Percentiles rank a stretch among this genome's conserved stretches.
Evolutionary conservation across 805 yeast genomes (phyloP).

Genomic region (Kregervanrija pseudodelftensis): DNA sequence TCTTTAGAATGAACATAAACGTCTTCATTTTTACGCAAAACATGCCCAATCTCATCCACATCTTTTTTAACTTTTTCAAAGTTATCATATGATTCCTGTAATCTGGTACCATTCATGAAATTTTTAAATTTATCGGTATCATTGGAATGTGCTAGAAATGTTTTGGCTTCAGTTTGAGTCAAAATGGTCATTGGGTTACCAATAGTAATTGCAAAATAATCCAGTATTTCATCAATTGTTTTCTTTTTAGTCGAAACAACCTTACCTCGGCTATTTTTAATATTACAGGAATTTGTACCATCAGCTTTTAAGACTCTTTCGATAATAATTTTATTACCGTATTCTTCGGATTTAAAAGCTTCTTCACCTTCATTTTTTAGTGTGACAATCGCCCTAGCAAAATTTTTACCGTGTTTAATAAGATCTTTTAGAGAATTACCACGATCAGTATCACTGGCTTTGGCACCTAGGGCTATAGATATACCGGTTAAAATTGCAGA

Average conservation of each 20-base stretch:
- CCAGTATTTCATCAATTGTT: conserved; percentile 61
- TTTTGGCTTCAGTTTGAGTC: conserved; percentile 90
- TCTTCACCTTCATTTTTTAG: conserved; percentile 61
- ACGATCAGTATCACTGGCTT: conserved; percentile 80
- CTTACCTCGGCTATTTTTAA: conserved; percentile 46
- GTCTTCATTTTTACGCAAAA: conserved; percentile 30
- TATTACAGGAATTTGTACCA: conserved; percentile 44
- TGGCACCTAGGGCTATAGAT: conserved; percentile 81
- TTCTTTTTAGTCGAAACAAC: conserved; percentile 53
- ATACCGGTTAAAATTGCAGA: conserved; percentile 84
- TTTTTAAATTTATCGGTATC: conserved; percentile 65
- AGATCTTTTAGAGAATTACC: conserved; percentile 64
- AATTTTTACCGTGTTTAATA: conserved; percentile 67
- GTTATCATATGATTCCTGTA: conserved; percentile 57
- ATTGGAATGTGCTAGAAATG: conserved; percentile 73
- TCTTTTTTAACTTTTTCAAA: conserved; percentile 35
- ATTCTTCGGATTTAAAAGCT: conserved; percentile 55
- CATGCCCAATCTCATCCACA: conserved; percentile 33
- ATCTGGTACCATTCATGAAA: conserved; percentile 75
- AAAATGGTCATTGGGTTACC: conserved; percentile 89
- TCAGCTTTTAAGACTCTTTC: conserved; percentile 58
- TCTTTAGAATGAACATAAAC: conserved; percentile 27
- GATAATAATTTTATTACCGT: conserved; percentile 61
- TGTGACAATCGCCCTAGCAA: conserved; percentile 60
- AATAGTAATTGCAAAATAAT: conserved; percentile 67